Base-by-base conservation (phyloP, 1,284 basidiomycete genomes). In the Clitocybe nebularis region DNA sequence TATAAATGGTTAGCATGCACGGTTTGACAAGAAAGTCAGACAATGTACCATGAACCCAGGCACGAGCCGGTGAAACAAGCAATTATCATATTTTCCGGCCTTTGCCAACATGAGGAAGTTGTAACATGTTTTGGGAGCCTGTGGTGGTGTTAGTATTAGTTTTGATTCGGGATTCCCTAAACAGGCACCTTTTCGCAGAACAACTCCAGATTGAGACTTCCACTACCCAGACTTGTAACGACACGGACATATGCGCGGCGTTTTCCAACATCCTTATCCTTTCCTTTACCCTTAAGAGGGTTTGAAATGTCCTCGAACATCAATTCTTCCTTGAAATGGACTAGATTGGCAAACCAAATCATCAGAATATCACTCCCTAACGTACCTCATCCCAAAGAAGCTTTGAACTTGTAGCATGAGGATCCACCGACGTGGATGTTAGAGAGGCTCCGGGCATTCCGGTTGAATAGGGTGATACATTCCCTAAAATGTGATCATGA, bases 81-180 rank as follows among this genome's bases (percentile, higher is more conserved):
- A 84, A 53, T 91, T 72, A 54, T 97, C 84, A 61, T 98, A 99
- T 54, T 93, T 92, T 2, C 93, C 93, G 24, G 83, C 71, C 51
- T 82, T 81, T 0, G 93, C 92, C 3, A 97, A 76, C 82, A 89
- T 89, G 13, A 99, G 68, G 64, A 98, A 99, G 65, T 99, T 99
- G 64, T 97, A 99, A 57, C 93, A 95, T 0, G 95, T 97, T 67
- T 95, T 94, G 0, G 95, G 95, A 4, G 94, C 95, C 81, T 93
- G 44, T 20, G 38, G 32, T 45, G 23, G 23, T 20, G 29, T 28
- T 39, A 42, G 38, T 19, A 34, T 24, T 26, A 10, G 21, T 26
- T 5, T 24, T 8, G 14, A 30, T 40, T 8, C 17, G 30, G 10
- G 7, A 41, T 5, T 41, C 32, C n/a, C 22, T 5, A 14, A 39